A percentile compares a stretch with the other conserved stretches of the same genome.
Conservation (phyloP, 1,284 basidiomycete species). For the Athelia sp. region DNA sequence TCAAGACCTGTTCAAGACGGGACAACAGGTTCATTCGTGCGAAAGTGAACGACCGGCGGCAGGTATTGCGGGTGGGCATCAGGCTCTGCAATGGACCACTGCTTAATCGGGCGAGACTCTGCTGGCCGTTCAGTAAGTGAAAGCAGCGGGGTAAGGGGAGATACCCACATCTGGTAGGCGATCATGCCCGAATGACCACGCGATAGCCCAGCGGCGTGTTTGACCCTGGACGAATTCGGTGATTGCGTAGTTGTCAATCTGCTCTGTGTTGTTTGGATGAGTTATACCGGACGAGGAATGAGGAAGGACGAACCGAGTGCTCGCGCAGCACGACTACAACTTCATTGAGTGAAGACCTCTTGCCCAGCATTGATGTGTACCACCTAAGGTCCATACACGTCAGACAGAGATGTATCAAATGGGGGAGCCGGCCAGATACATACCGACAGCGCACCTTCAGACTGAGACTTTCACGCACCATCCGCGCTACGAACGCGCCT, state of each 20-base stretch:
- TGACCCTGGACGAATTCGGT: slow-evolving; percentile 81
- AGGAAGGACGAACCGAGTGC: slow-evolving; percentile 27
- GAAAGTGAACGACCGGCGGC: background rate
- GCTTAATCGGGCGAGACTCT: background rate
- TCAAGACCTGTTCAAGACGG: background rate
- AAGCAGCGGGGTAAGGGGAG: too few relatives aligned
- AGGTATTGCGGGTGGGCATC: too few relatives aligned
- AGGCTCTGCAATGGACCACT: too few relatives aligned
- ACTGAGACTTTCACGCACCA: slow-evolving; percentile 71
- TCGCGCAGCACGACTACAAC: slow-evolving; percentile 56
- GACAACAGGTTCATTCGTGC: background rate
- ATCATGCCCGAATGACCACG: slow-evolving; percentile 69
- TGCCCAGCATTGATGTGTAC: slow-evolving; percentile 92
- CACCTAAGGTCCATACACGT: slow-evolving; percentile 46
- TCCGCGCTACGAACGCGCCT: slow-evolving; percentile 66
- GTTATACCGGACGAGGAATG: background rate
- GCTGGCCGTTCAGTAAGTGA: background rate
- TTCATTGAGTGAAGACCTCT: slow-evolving; percentile 67
- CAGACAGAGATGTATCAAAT: background rate
- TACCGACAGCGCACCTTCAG: slow-evolving; percentile 48
- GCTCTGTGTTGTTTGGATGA: background rate
- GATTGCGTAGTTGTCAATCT: slow-evolving; percentile 85
- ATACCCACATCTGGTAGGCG: slow-evolving; percentile 61
- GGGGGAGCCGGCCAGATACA: slow-evolving; percentile 6
- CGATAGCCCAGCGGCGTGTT: slow-evolving; percentile 85